phyloP scores from a whole-genome alignment of 257 asterid genomes.

The Scutellaria barbata region DNA sequence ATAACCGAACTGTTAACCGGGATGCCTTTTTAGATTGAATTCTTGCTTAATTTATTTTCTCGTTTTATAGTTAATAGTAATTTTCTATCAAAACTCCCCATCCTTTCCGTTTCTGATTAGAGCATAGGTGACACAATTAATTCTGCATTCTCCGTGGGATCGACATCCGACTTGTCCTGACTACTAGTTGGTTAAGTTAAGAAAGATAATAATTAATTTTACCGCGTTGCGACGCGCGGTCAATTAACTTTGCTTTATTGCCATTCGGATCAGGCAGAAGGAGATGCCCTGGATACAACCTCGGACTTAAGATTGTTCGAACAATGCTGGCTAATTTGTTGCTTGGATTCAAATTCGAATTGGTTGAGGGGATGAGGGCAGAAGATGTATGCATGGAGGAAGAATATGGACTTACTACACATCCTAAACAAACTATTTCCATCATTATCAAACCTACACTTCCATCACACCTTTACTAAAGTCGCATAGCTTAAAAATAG shows the following conservation, averaged over 20 bases:
- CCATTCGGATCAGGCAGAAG: constrained; percentile 46
- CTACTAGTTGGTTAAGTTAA: no score
- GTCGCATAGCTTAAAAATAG: not conserved
- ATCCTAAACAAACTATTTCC: constrained; percentile 34
- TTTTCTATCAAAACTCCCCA: no score
- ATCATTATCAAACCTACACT: constrained; percentile 43
- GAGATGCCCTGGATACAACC: constrained; percentile 36
- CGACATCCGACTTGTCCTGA: no score
- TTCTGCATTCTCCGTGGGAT: no score
- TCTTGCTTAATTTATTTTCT: no score
- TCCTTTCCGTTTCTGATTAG: no score
- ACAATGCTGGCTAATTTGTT: constrained; percentile 42
- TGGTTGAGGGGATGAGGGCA: constrained; percentile 35
- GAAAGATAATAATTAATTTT: no score
- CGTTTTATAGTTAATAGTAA: no score
- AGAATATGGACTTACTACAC: constrained; percentile 37
- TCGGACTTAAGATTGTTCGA: constrained; percentile 40
- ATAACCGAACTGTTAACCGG: no score
- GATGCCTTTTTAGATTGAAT: no score
- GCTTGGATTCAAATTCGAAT: constrained; percentile 44
- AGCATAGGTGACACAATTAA: no score
- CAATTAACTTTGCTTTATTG: constrained; percentile 30
- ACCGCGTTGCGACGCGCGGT: no score
- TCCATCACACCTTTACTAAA: constrained; percentile 36
- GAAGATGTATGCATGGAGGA: constrained; percentile 46